Percentiles rank a stretch among this genome's conserved stretches.
These are phyloP conservation scores for Drechslerella coelobrocha DNA, from an alignment of 2,329 filamentous ascomycete genomes.

Conservation along the genomic window DNA sequence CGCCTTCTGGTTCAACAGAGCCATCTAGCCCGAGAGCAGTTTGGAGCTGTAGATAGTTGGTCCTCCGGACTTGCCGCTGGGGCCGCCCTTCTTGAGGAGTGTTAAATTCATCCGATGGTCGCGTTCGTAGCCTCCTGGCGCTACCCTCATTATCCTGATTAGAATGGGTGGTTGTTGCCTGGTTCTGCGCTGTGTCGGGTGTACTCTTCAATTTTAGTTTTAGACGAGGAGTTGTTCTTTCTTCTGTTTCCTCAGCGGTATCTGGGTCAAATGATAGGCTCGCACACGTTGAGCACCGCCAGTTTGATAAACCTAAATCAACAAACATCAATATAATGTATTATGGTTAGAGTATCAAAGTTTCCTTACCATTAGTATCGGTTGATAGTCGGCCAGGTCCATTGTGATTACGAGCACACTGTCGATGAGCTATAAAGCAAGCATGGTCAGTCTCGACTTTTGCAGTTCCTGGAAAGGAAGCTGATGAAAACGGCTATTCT, in stretches of 20 bases:
- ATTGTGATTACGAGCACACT: conserved; percentile 79
- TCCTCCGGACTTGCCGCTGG: conserved; percentile 26
- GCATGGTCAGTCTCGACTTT: not conserved
- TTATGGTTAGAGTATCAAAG: not conserved
- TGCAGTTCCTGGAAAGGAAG: conserved; percentile 2
- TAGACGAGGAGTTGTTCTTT: conserved; percentile 36
- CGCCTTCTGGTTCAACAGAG: conserved; percentile 19
- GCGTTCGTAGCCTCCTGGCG: conserved; percentile 52
- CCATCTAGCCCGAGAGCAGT: conserved; percentile 18
- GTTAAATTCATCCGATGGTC: conserved; percentile 52
- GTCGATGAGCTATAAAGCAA: conserved; percentile 76
- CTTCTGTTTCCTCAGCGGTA: conserved; percentile 22
- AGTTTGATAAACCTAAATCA: conserved; percentile 64
- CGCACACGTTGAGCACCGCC: conserved; percentile 67
- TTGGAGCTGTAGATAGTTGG: conserved; percentile 32
- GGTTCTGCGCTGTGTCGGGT: conserved; percentile 6
- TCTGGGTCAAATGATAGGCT: conserved; percentile 23
- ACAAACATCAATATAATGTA: too few relatives aligned
- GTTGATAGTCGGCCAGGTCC: conserved; percentile 64
- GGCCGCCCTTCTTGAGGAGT: conserved; percentile 28
- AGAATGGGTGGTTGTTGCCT: conserved; percentile 45
- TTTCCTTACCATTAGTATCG: conserved; percentile 55
- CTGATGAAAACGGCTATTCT: not conserved
- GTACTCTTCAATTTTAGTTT: conserved; percentile 35
- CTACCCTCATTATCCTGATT: conserved; percentile 58